Conservation (phyloP, 257 asterid species). For the Vinca minor region DNA sequence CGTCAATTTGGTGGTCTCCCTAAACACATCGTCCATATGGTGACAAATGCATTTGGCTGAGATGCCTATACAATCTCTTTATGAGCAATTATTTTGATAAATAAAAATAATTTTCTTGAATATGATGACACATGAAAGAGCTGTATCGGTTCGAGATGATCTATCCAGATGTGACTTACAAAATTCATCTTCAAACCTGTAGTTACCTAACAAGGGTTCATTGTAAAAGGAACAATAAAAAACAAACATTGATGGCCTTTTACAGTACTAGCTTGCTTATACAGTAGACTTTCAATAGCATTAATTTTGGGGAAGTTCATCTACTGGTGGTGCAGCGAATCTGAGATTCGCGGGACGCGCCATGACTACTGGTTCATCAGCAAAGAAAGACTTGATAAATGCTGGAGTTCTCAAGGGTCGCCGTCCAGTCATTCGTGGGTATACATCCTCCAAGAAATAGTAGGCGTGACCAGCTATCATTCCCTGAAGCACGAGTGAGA, state of each 20-base stretch:
- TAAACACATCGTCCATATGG: no score
- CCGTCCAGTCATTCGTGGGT: conserved; percentile 87
- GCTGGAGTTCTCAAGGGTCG: conserved; percentile 82
- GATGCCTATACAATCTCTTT: no score
- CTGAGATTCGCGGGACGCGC: conserved; percentile 73
- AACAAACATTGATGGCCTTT: neutral
- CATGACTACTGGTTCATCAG: conserved; percentile 86
- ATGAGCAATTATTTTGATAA: no score
- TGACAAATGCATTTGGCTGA: no score
- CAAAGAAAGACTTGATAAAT: conserved; percentile 58
- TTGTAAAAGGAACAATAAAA: neutral
- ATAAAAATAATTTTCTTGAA: neutral
- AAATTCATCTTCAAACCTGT: conserved; percentile 12
- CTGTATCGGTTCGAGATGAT: conserved; percentile 14
- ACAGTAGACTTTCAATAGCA: neutral
- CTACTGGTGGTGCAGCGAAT: conserved; percentile 83
- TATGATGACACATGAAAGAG: neutral
- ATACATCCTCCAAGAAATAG: conserved; percentile 85
- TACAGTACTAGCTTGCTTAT: neutral
- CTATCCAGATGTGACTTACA: conserved; percentile 14
- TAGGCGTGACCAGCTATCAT: conserved; percentile 97
- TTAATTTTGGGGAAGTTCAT: conserved; percentile 38
- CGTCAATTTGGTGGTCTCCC: no score
- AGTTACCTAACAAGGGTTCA: conserved; percentile 8
- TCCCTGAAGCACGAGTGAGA: conserved; percentile 42